Conservation (phyloP, 176 grass and related monocot species). For the Triticum urartu region DNA sequence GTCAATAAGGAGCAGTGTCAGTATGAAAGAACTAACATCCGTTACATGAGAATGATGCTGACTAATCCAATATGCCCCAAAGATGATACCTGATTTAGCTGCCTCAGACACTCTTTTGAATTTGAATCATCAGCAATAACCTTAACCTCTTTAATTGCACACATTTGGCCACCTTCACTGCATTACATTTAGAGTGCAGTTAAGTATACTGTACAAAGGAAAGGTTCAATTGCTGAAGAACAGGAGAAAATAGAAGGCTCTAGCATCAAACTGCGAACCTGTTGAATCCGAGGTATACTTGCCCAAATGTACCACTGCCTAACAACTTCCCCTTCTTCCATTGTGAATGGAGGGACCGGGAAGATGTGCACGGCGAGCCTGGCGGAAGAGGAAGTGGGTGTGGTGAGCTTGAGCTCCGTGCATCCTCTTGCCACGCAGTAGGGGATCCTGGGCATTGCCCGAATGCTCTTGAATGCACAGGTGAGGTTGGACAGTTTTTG, state of each 20-base stretch:
- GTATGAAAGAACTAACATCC: constrained; percentile 23
- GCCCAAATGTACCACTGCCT: constrained; percentile 85
- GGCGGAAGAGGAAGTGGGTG: constrained; percentile 79
- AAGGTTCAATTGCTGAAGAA: neutral
- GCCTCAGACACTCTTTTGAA: constrained; percentile 91
- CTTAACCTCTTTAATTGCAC: constrained; percentile 99
- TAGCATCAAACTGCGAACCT: constrained; percentile 42
- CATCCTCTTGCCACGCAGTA: constrained; percentile 52
- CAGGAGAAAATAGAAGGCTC: neutral
- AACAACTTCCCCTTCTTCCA: constrained; percentile 88
- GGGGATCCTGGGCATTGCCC: constrained; percentile 59
- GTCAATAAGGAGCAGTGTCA: constrained; percentile 25
- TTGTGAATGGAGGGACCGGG: constrained; percentile 39
- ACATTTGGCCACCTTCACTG: constrained; percentile 91
- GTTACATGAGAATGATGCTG: neutral
- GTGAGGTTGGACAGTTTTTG: constrained; percentile 36
- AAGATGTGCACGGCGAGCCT: constrained; percentile 50
- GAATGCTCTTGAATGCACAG: constrained; percentile 40
- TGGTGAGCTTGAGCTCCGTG: constrained; percentile 44
- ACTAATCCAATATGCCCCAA: neutral
- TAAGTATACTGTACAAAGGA: neutral
- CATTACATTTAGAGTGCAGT: neutral
- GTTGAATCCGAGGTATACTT: constrained; percentile 85
- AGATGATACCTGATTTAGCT: constrained; percentile 76
- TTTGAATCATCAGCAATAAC: constrained; percentile 95